Percentiles rank a stretch among this genome's conserved stretches.
Evolutionary conservation across 2,329 filamentous ascomycete species (phyloP).

Genomic region (Triangularia verruculosa): DNA sequence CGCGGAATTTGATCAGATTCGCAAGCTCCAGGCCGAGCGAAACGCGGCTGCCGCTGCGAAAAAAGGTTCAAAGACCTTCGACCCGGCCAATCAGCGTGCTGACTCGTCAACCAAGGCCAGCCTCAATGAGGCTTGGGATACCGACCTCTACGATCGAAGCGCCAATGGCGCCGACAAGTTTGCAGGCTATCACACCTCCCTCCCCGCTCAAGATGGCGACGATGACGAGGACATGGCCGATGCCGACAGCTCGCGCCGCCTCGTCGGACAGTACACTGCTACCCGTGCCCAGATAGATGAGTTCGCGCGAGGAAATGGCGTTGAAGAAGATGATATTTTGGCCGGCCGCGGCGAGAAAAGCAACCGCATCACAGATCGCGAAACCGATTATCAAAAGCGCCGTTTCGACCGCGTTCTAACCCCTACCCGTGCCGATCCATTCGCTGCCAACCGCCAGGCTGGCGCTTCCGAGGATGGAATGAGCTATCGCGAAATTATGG

Average conservation of each 20-base stretch:
- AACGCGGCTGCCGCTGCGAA: slow-evolving; percentile 75
- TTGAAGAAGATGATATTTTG: slow-evolving; percentile 89
- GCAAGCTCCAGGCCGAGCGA: slow-evolving; percentile 87
- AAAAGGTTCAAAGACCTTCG: slow-evolving; percentile 78
- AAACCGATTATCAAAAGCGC: slow-evolving; percentile 97
- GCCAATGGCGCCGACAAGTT: slow-evolving; percentile 67
- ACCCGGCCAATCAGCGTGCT: slow-evolving; percentile 74
- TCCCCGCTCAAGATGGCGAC: slow-evolving; percentile 74
- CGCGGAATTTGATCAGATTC: slow-evolving; percentile 84
- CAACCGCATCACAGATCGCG: slow-evolving; percentile 84
- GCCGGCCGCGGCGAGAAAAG: slow-evolving; percentile 80
- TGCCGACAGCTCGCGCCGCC: slow-evolving; percentile 67
- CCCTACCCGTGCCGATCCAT: slow-evolving; percentile 81
- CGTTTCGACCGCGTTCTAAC: slow-evolving; percentile 85
- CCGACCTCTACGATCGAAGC: slow-evolving; percentile 77
- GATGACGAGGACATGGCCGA: slow-evolving; percentile 77
- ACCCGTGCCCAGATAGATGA: slow-evolving; percentile 90
- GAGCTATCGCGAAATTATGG: slow-evolving; percentile 89
- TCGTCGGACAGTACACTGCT: slow-evolving; percentile 95
- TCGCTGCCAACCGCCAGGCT: slow-evolving; percentile 70
- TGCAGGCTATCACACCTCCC: slow-evolving; percentile 85
- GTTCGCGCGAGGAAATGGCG: slow-evolving; percentile 78
- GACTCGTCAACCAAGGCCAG: slow-evolving; percentile 86
- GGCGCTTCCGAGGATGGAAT: slow-evolving; percentile 67
- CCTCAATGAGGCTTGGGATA: slow-evolving; percentile 86